These are phyloP conservation scores for Cordyceps militaris DNA, from an alignment of 2,329 filamentous ascomycete genomes.

Conservation along the genomic window DNA sequence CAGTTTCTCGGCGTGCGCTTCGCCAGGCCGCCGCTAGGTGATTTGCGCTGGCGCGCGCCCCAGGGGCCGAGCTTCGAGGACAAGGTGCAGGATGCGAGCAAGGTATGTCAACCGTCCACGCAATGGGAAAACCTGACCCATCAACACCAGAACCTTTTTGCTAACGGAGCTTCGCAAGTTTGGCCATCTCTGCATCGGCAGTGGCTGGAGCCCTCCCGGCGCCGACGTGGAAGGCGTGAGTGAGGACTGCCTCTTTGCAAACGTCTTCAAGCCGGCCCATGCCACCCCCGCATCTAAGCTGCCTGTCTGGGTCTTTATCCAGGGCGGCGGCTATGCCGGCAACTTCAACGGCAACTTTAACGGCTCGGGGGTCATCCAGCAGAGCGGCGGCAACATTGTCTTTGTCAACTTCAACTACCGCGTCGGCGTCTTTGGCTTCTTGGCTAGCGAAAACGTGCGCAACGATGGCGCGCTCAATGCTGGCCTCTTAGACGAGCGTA, in stretches of 20 bases:
- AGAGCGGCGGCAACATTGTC: constrained; percentile 40
- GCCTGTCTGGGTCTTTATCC: constrained; percentile 34
- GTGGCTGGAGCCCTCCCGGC: constrained; percentile 24
- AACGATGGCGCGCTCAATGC: constrained; percentile 52
- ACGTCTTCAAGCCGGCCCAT: constrained; percentile 39
- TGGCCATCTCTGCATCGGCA: constrained; percentile 37
- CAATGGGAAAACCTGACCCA: too few species aligned
- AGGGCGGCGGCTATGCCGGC: constrained; percentile 39
- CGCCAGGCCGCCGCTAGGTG: constrained; percentile 42
- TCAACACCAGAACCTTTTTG: background rate
- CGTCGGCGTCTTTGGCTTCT: constrained; percentile 55
- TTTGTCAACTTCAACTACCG: constrained; percentile 58
- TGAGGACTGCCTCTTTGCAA: constrained; percentile 43
- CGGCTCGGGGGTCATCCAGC: constrained; percentile 38
- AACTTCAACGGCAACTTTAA: constrained; percentile 47
- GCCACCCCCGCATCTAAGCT: constrained; percentile 23
- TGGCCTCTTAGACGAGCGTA: constrained; percentile 57
- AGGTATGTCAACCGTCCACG: constrained; percentile 21
- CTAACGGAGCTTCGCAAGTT: constrained; percentile 27
- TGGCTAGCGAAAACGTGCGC: constrained; percentile 49
- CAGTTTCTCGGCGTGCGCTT: constrained; percentile 45
- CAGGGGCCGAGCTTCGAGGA: constrained; percentile 31
- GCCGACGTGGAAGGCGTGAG: constrained; percentile 12
- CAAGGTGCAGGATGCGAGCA: constrained; percentile 29
- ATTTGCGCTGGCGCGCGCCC: constrained; percentile 45